Conservation (phyloP, 2,329 filamentous ascomycete species). For the Raffaelea albimanens region DNA sequence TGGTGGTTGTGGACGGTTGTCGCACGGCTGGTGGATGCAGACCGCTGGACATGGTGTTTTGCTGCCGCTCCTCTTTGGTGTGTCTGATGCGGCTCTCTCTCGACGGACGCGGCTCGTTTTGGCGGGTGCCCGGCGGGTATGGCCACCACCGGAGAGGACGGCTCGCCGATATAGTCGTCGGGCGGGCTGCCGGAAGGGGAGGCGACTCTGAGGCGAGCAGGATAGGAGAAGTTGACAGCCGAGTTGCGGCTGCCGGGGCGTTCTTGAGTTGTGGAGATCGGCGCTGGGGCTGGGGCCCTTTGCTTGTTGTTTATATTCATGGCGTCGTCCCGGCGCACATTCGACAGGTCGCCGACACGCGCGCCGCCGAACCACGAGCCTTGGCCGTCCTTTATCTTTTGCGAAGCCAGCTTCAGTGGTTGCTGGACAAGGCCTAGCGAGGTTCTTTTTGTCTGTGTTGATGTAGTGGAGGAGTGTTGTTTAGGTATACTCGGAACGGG, state of each 20-base stretch:
- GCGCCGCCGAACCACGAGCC: constrained; percentile 42
- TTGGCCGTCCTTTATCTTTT: constrained; percentile 32
- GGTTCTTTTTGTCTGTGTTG: neutral
- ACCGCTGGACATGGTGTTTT: constrained; percentile 3
- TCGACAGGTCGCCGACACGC: constrained; percentile 30
- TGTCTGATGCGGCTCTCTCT: neutral
- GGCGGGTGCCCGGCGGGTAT: constrained; percentile 5
- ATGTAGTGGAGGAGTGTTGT: neutral
- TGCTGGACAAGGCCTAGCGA: constrained; percentile 11
- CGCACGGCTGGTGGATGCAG: constrained; percentile 1
- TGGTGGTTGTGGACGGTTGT: constrained; percentile 9
- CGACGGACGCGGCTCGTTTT: constrained; percentile 4
- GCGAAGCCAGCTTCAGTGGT: constrained; percentile 43
- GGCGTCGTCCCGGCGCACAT: constrained; percentile 33
- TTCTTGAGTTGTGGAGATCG: constrained; percentile 14
- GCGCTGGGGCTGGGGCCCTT: constrained; percentile 10
- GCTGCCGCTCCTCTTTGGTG: neutral
- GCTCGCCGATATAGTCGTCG: neutral
- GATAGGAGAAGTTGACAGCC: constrained; percentile 52
- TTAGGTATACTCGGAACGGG: neutral
- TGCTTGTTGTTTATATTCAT: constrained; percentile 17
- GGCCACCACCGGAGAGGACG: neutral
- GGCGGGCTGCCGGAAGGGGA: constrained; percentile 23
- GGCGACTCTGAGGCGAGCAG: constrained; percentile 31
- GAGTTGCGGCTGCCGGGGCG: constrained; percentile 35